These are phyloP conservation scores for Pseudozyma pruni DNA, from an alignment of 1,284 basidiomycete species.

Conservation along the genomic window DNA sequence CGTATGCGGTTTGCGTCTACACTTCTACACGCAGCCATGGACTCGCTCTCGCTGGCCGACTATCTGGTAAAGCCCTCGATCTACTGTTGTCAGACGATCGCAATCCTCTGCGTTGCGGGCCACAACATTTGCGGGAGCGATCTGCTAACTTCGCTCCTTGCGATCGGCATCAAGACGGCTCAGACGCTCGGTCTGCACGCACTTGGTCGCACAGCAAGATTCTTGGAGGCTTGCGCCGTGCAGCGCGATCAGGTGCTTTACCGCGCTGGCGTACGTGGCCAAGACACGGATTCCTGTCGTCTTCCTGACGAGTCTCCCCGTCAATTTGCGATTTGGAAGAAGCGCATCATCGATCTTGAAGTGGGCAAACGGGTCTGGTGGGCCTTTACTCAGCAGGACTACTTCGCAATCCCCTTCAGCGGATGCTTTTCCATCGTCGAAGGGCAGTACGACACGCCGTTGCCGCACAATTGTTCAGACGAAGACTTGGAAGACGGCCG, in stretches of 20 bases:
- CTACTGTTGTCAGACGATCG: slow-evolving; percentile 51
- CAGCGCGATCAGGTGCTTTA: slow-evolving; percentile 27
- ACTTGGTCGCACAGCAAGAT: slow-evolving; percentile 35
- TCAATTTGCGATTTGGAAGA: slow-evolving; percentile 44
- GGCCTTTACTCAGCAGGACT: slow-evolving; percentile 53
- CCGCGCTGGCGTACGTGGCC: slow-evolving; percentile 22
- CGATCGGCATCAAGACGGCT: slow-evolving; percentile 53
- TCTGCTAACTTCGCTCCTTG: slow-evolving; percentile 45
- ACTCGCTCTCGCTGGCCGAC: slow-evolving; percentile 41
- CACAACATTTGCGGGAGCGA: slow-evolving; percentile 55
- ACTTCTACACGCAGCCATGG: slow-evolving; percentile 45
- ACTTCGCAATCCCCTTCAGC: slow-evolving; percentile 53
- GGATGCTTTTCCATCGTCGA: slow-evolving; percentile 47
- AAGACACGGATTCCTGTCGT: slow-evolving; percentile 21
- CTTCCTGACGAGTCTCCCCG: slow-evolving; percentile 36
- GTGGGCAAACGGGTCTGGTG: slow-evolving; percentile 56
- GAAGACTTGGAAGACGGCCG: slow-evolving; percentile 44
- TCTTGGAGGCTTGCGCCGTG: slow-evolving; percentile 29
- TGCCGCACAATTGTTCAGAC: slow-evolving; percentile 51
- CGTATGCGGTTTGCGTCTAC: slow-evolving; percentile 23
- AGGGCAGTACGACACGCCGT: slow-evolving; percentile 50
- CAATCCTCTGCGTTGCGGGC: slow-evolving; percentile 49
- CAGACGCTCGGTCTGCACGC: slow-evolving; percentile 49
- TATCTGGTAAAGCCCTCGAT: slow-evolving; percentile 47
- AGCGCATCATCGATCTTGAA: slow-evolving; percentile 50